Evolutionary conservation across 208 protist genomes (phyloP).

Genomic region (Wallacemonas sp.): DNA sequence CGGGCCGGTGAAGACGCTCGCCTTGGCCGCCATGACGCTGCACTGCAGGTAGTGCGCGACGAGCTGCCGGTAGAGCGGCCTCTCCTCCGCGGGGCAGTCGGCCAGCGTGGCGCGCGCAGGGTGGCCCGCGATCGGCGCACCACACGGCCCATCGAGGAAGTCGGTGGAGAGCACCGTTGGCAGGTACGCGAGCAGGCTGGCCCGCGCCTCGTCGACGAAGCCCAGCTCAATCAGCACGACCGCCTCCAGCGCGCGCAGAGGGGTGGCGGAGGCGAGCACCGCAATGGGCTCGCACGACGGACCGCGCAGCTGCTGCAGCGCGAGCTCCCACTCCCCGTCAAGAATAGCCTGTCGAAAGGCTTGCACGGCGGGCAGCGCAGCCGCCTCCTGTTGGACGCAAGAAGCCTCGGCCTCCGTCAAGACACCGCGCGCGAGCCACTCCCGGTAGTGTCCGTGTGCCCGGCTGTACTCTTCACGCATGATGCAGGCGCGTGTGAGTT

Average conservation of each 20-base stretch:
- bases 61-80: conserved; percentile 42
- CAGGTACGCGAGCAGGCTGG: conserved; percentile 66
- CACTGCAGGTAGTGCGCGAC: conserved; percentile 69
- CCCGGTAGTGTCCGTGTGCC: not conserved
- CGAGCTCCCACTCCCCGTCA: conserved; percentile 41
- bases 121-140: not conserved
- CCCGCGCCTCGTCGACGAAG: conserved; percentile 49
- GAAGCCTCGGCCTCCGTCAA: not conserved
- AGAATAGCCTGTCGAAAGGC: conserved; percentile 43
- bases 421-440: not conserved
- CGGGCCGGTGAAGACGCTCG: conserved; percentile 73
- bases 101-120: not conserved
- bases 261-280: conserved; percentile 42
- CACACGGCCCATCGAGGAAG: not conserved
- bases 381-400: conserved; percentile 5
- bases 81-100: conserved; percentile 36
- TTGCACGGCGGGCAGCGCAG: conserved; percentile 28
- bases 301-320: conserved; percentile 16
- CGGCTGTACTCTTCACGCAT: conserved; percentile 56
- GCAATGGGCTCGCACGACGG: conserved; percentile 4
- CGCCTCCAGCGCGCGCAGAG: conserved; percentile 61
- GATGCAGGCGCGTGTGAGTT: conserved; percentile 44
- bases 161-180: conserved; percentile 41
- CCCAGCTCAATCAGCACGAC: conserved; percentile 56
- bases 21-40: conserved; percentile 70